Conservation (phyloP, 805 yeast species). For the Lachancea sp. region DNA sequence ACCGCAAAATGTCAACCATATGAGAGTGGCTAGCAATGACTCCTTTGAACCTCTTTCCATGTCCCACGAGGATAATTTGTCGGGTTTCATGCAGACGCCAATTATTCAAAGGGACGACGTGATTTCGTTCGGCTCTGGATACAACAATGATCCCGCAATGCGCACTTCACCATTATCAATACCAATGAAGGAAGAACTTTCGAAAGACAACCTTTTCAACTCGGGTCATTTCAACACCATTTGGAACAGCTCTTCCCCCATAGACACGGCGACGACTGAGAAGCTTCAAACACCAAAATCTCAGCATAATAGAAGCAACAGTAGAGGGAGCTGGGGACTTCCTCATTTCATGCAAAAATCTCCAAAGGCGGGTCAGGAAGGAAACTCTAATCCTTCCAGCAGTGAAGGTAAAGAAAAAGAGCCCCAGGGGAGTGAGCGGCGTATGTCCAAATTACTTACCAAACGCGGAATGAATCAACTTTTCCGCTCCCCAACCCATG, state of each 20-base stretch:
- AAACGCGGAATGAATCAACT: slow-evolving; percentile 25
- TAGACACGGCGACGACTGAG: neutral
- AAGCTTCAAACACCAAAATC: slow-evolving; percentile 5
- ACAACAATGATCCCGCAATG: slow-evolving; percentile 4
- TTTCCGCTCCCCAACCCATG: slow-evolving; percentile 25
- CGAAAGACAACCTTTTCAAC: slow-evolving; percentile 11
- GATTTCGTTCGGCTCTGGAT: slow-evolving; percentile 9
- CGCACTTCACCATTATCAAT: slow-evolving; percentile 4
- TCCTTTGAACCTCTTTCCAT: slow-evolving; percentile 2
- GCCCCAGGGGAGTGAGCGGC: slow-evolving; percentile 17
- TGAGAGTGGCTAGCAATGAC: neutral
- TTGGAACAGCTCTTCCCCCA: slow-evolving; percentile 17
- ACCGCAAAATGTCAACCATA: neutral
- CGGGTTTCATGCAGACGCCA: slow-evolving; percentile 1
- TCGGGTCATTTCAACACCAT: slow-evolving; percentile 25
- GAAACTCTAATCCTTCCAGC: neutral
- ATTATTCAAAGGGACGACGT: slow-evolving; percentile 8
- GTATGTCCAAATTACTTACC: slow-evolving; percentile 25
- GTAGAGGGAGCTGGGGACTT: slow-evolving; percentile 9
- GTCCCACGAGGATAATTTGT: slow-evolving; percentile 1
- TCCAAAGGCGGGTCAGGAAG: slow-evolving; percentile 3
- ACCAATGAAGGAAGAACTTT: slow-evolving; percentile 4
- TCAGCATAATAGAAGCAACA: slow-evolving; percentile 3
- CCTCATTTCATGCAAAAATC: slow-evolving; percentile 8
- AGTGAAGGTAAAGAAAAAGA: slow-evolving; percentile 5